These are phyloP conservation scores for Leccinum angustisporum DNA, from an alignment of 1,284 basidiomycete genomes.

Conservation along the genomic window DNA sequence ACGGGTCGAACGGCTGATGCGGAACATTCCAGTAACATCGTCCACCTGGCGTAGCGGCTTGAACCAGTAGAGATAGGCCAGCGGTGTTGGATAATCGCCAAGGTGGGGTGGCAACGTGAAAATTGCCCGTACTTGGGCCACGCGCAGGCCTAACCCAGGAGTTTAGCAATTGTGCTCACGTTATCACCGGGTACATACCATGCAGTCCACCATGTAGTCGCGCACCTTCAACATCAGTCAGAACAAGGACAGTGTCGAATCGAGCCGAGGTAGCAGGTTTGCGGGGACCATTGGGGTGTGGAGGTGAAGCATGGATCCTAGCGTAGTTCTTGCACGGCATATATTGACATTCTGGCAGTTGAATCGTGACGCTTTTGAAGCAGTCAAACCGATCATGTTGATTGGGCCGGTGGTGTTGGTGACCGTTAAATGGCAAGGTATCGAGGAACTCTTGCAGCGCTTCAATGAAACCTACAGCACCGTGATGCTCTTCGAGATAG, in stretches of 20 bases:
- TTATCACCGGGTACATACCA: background rate
- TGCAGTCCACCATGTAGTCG: constrained; percentile 2
- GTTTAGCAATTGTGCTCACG: background rate
- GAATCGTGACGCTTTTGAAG: background rate
- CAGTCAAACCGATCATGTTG: background rate
- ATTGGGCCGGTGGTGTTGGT: background rate
- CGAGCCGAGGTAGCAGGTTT: background rate
- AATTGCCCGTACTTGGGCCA: constrained; percentile 9
- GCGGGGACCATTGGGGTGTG: background rate
- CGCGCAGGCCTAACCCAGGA: background rate
- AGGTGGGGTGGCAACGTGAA: constrained; percentile 14
- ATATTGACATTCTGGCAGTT: background rate
- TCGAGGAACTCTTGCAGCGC: too few relatives aligned
- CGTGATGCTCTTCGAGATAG: too few relatives aligned
- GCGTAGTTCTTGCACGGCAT: background rate
- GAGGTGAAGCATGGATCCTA: background rate
- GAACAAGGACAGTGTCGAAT: background rate
- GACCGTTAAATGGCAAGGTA: too few relatives aligned
- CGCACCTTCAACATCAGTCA: background rate
- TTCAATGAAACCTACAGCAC: too few relatives aligned
- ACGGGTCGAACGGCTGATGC: background rate
- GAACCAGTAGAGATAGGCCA: constrained; percentile 16
- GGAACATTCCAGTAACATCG: constrained; percentile 1
- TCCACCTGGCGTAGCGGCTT: constrained; percentile 2
- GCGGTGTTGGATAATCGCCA: background rate